Base-by-base conservation (phyloP, 192 early-diverging fungal genomes). In the Thamnidium elegans region DNA sequence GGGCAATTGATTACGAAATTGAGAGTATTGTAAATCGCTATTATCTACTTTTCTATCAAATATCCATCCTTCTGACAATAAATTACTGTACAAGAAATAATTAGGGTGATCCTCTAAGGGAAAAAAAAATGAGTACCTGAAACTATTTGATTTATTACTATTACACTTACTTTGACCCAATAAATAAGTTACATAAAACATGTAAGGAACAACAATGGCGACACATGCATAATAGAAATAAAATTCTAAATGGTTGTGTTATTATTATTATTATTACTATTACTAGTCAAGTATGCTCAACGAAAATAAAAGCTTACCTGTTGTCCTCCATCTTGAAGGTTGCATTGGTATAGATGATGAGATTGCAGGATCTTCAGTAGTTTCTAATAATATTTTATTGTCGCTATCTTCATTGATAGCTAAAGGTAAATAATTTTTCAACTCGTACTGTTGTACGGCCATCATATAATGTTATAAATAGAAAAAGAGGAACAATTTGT, bases 41-140 rank as follows among this genome's bases (percentile, higher is more conserved):
- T 89, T 89, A 71, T 92, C 89, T 15, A 92, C 56, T 72, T 81
- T 76, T 17, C 85, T 77, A 2, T 83, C 83, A 68, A 85, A 68
- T 61, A 92, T 65, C 90, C 92, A 91, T 7, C 90, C 90, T 0
- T 70, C 58, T 19, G 76, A 71, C 52, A 93, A 72, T 11, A 58
- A 47, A 51, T 65, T 60, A 6, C 20, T 44, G 65, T 83, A 89
- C 23, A 60, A 30, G 13, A 5, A 4, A 58, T 81, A 85, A 58
- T 79, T 73, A 44, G 78, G 75, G 46, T 59, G 58, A 11, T 55
- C 60, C 17, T 62, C 59, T 55, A 73, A 65, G 36, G 19, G 19
- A 30, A 36, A 36, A 43, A 55, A 48, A 1, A 48, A 20, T 62
- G n/a, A 15, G 9, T 31, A 3, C 46, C 13, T 45, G 8, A 11